A percentile compares a stretch with the other conserved stretches of the same genome.
These are phyloP conservation scores for Chaetomiaceae sp. DNA, from an alignment of 2,329 filamentous ascomycete species.

Conservation along the genomic window DNA sequence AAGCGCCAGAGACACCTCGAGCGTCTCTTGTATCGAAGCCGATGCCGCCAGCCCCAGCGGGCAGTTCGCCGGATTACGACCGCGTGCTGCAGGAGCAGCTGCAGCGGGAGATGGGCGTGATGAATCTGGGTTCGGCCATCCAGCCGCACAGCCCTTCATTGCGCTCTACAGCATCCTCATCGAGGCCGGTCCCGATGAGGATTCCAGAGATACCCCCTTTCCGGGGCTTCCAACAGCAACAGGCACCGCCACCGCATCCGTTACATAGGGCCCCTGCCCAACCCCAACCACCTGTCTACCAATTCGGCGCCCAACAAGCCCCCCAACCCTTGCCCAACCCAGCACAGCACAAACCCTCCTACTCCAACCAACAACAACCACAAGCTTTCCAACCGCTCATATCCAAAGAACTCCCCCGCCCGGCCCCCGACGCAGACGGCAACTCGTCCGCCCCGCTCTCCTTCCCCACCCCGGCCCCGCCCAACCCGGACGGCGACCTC, in stretches of 20 bases:
- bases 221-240: slow-evolving; percentile 35
- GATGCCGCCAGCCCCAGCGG: slow-evolving; percentile 42
- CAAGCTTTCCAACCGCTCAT: slow-evolving; percentile 19
- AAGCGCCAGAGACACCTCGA: slow-evolving; percentile 42
- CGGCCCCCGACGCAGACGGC: slow-evolving; percentile 1
- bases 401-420: slow-evolving; percentile 23
- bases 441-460: slow-evolving; percentile 33
- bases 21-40: slow-evolving; percentile 39
- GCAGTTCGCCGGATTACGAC: slow-evolving; percentile 56
- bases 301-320: slow-evolving; percentile 23
- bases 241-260: neutral
- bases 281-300: slow-evolving; percentile 9
- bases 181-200: slow-evolving; percentile 38
- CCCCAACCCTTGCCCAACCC: neutral
- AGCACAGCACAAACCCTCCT: slow-evolving; percentile 27
- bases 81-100: slow-evolving; percentile 57
- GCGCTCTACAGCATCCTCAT: slow-evolving; percentile 33
- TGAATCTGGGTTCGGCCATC: slow-evolving; percentile 45
- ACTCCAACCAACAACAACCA: slow-evolving; percentile 16
- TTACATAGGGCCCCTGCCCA: neutral
- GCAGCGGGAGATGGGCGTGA: slow-evolving; percentile 55
- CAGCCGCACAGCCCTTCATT: slow-evolving; percentile 34
- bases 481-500: slow-evolving; percentile 62
- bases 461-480: slow-evolving; percentile 53
- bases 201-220: slow-evolving; percentile 54